Conservation (phyloP, 177 flowering plant species). For the Vitis hybrid region DNA sequence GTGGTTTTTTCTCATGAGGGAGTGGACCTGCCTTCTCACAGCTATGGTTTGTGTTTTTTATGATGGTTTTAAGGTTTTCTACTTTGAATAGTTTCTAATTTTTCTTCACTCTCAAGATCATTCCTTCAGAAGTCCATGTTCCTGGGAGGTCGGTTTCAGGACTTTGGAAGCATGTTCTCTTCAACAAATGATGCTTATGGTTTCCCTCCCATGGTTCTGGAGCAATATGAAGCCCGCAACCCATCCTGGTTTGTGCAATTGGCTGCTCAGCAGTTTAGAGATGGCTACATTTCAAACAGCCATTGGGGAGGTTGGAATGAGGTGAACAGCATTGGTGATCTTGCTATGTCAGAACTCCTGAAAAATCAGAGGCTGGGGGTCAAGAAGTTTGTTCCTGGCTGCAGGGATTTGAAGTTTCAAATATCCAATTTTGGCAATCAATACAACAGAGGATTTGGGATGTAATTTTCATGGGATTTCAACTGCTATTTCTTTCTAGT, state of each 20-base stretch:
- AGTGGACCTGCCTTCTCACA: slow-evolving; percentile 19
- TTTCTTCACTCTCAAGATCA: slow-evolving; percentile 28
- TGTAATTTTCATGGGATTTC: slow-evolving; percentile 9
- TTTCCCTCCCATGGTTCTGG: slow-evolving; percentile 13
- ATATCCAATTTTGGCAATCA: slow-evolving; percentile 20
- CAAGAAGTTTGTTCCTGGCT: slow-evolving; percentile 18
- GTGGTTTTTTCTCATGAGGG: slow-evolving; percentile 48
- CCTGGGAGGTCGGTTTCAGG: neutral
- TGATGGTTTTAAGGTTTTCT: too few species aligned
- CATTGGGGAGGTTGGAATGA: slow-evolving; percentile 20
- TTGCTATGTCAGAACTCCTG: slow-evolving; percentile 14
- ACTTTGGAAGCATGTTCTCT: slow-evolving; percentile 4
- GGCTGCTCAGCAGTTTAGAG: slow-evolving; percentile 14
- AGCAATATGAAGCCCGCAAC: slow-evolving; percentile 12
- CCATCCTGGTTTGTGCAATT: slow-evolving; percentile 18
- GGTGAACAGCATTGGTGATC: slow-evolving; percentile 8
- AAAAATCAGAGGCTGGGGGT: slow-evolving; percentile 24
- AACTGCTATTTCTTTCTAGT: too few species aligned
- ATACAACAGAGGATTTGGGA: slow-evolving; percentile 22
- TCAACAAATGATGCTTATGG: slow-evolving; percentile 12
- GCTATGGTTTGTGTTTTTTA: too few species aligned
- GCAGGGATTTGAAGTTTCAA: slow-evolving; percentile 21
- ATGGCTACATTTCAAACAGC: slow-evolving; percentile 18
- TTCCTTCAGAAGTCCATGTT: slow-evolving; percentile 17
- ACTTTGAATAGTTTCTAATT: neutral